These are phyloP conservation scores for Dothideomycetidae sp. DNA, from an alignment of 2,329 filamentous ascomycete species.

Conservation along the genomic window DNA sequence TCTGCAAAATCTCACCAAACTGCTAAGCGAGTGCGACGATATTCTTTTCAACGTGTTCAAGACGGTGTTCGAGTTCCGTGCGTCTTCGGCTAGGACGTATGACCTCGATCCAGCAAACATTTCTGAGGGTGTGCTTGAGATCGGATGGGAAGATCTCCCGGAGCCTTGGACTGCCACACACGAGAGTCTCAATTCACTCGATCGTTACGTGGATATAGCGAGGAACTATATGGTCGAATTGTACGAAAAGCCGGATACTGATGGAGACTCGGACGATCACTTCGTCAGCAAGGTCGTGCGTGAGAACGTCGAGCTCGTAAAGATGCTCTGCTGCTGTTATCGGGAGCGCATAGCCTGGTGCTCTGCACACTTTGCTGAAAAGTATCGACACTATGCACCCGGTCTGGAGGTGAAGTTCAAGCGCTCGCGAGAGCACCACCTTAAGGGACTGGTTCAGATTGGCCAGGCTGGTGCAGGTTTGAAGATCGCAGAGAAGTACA, in stretches of 20 bases:
- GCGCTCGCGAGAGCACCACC: conserved; percentile 28
- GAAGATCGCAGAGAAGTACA: conserved; percentile 46
- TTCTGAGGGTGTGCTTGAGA: conserved; percentile 29
- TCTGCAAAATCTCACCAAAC: conserved; percentile 8
- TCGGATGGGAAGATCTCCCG: conserved; percentile 47
- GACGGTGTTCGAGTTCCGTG: conserved; percentile 55
- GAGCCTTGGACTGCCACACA: conserved; percentile 73
- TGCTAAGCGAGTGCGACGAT: conserved; percentile 54
- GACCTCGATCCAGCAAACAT: conserved; percentile 56
- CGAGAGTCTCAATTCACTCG: conserved; percentile 27
- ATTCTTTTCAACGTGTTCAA: conserved; percentile 53
- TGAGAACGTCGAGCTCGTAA: conserved; percentile 41
- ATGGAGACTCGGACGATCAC: conserved; percentile 19
- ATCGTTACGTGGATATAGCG: conserved; percentile 27
- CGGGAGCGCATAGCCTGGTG: conserved; percentile 47
- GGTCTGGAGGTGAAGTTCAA: conserved; percentile 31
- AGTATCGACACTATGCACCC: conserved; percentile 34
- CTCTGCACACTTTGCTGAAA: conserved; percentile 36
- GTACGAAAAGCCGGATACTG: conserved; percentile 21
- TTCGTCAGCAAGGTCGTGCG: conserved; percentile 35
- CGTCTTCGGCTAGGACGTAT: conserved; percentile 54
- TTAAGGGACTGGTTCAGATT: conserved; percentile 31
- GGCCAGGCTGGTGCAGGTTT: conserved; percentile 45
- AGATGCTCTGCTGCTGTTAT: conserved; percentile 43
- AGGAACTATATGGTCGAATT: conserved; percentile 27